phyloP scores from a whole-genome alignment of 495 filamentous ascomycete genomes.

The Hypoxylon intermedium region DNA sequence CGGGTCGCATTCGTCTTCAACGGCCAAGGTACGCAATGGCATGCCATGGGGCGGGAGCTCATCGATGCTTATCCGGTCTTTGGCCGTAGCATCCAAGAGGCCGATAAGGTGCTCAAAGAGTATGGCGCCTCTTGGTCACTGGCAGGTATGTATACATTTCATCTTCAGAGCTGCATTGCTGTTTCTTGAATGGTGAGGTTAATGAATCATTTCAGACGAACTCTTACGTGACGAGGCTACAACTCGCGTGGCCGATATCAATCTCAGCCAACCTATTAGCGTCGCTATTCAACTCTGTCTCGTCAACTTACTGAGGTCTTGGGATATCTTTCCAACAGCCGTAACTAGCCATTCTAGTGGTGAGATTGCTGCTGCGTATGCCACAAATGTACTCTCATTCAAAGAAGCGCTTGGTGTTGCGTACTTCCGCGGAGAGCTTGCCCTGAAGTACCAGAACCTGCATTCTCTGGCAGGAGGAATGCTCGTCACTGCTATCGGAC shows the following conservation, averaged over 20 bases:
- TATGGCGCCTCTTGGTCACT: constrained; percentile 32
- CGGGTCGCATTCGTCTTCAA: constrained; percentile 31
- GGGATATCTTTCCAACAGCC: constrained; percentile 52
- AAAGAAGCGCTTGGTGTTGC: constrained; percentile 53
- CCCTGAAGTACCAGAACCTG: background rate
- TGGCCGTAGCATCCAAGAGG: constrained; percentile 37
- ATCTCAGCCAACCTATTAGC: constrained; percentile 49
- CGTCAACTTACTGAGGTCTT: constrained; percentile 51
- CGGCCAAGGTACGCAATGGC: constrained; percentile 51
- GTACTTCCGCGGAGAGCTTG: constrained; percentile 53
- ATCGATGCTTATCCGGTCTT: constrained; percentile 38
- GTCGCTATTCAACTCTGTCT: constrained; percentile 52
- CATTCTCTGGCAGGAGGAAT: constrained; percentile 50
- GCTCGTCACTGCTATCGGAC: constrained; percentile 52
- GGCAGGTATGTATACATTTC: background rate
- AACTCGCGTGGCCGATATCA: constrained; percentile 12
- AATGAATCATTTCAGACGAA: constrained; percentile 7
- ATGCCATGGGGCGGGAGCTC: constrained; percentile 54
- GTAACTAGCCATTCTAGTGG: constrained; percentile 63
- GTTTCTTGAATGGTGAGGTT: no score
- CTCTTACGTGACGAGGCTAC: constrained; percentile 10
- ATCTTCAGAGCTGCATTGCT: no score
- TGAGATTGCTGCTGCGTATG: constrained; percentile 56
- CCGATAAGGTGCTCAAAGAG: constrained; percentile 24
- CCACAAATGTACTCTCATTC: constrained; percentile 37